These are phyloP conservation scores for Podospora appendiculata DNA, from an alignment of 495 filamentous ascomycete species.

Conservation along the genomic window DNA sequence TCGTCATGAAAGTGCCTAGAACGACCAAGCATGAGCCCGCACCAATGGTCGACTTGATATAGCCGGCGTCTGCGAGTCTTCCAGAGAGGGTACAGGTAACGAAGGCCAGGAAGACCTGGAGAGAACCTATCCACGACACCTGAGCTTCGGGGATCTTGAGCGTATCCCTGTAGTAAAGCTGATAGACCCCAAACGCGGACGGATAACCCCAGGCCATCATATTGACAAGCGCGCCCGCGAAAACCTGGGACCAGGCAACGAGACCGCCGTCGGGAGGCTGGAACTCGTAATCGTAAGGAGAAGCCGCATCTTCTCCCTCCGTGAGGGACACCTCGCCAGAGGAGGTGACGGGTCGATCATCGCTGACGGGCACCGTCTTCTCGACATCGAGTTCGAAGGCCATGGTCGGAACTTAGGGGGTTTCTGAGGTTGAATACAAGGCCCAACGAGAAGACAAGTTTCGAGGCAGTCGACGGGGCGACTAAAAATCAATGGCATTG, in stretches of 20 bases:
- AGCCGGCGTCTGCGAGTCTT: slow-evolving; percentile 34
- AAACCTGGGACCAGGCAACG: slow-evolving; percentile 35
- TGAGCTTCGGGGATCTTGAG: slow-evolving; percentile 30
- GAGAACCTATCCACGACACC: slow-evolving; percentile 40
- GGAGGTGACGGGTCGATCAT: not conserved
- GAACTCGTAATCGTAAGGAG: slow-evolving; percentile 1
- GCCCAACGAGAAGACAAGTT: too few species aligned
- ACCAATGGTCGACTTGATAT: slow-evolving; percentile 25
- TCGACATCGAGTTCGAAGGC: slow-evolving; percentile 3
- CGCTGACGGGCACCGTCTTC: not conserved
- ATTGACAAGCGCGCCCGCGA: slow-evolving; percentile 32
- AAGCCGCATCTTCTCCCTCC: not conserved
- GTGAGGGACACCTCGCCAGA: not conserved
- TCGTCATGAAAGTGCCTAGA: slow-evolving; percentile 36
- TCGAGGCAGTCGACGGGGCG: too few species aligned
- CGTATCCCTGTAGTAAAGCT: slow-evolving; percentile 39
- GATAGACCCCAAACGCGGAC: slow-evolving; percentile 36
- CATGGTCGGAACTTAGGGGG: not conserved
- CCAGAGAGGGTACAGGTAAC: slow-evolving; percentile 31
- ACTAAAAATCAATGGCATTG: too few species aligned
- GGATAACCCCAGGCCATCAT: slow-evolving; percentile 36
- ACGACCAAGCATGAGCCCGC: slow-evolving; percentile 28
- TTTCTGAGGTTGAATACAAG: too few species aligned
- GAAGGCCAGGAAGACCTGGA: slow-evolving; percentile 37
- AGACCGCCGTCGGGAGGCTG: slow-evolving; percentile 32